These are phyloP conservation scores for Wickerhamomyces alni DNA, from an alignment of 805 yeast species.

Conservation along the genomic window DNA sequence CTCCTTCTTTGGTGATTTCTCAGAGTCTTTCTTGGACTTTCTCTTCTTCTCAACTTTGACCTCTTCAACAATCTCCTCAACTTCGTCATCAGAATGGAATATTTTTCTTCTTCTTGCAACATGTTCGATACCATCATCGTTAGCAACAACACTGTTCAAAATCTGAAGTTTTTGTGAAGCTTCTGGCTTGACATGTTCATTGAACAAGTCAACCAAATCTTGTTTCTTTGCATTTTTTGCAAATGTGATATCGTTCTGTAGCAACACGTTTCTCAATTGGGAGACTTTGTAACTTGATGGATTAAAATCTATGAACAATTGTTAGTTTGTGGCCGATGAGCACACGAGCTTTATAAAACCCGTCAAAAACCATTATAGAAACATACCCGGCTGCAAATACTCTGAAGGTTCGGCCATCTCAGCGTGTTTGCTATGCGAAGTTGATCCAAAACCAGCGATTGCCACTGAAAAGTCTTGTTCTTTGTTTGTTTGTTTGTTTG, in stretches of 20 bases:
- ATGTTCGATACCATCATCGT: conserved; percentile 33
- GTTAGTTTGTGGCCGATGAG: not conserved
- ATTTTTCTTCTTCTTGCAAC: conserved; percentile 21
- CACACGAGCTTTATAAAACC: not conserved
- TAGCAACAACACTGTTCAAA: conserved; percentile 26
- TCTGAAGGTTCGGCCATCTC: conserved; percentile 23
- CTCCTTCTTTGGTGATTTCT: conserved; percentile 16
- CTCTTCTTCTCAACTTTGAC: conserved; percentile 7
- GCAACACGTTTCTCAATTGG: conserved; percentile 60
- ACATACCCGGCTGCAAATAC: conserved; percentile 31
- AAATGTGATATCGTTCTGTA: conserved; percentile 54
- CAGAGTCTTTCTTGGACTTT: conserved; percentile 4
- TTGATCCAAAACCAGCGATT: too few species aligned
- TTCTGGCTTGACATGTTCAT: conserved; percentile 44
- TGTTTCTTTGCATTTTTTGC: conserved; percentile 64
- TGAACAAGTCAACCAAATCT: conserved; percentile 55
- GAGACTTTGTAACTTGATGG: conserved; percentile 61
- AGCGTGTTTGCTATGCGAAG: too few species aligned
- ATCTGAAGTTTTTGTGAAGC: conserved; percentile 34
- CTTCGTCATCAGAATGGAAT: not conserved
- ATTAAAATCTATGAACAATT: conserved; percentile 45
- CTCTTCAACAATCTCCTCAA: conserved; percentile 6
- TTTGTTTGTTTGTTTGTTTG: not conserved
- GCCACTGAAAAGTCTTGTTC: not conserved
- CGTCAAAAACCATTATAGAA: not conserved